These are phyloP conservation scores for Coemansia asiatica DNA, from an alignment of 192 early-diverging fungal genomes.

Conservation along the genomic window DNA sequence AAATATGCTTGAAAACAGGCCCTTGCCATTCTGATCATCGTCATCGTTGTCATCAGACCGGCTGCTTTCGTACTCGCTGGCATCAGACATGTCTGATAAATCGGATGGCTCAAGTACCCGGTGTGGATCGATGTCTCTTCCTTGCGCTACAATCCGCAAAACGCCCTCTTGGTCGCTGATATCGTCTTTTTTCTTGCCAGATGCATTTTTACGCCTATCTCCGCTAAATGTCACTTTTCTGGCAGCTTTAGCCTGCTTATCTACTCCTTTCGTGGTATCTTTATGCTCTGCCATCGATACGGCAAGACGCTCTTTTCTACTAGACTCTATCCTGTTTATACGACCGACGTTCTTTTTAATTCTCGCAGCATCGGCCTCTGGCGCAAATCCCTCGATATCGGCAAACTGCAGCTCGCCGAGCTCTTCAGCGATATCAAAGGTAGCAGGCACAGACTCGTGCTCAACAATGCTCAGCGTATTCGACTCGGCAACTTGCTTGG, in stretches of 20 bases:
- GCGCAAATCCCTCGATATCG: conserved; percentile 49
- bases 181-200: neutral
- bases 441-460: conserved; percentile 8
- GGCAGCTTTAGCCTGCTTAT: neutral
- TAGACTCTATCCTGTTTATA: neutral
- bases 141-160: neutral
- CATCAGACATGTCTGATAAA: conserved; percentile 11
- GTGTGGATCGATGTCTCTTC: conserved; percentile 5
- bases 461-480: conserved; percentile 40
- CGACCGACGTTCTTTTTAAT: conserved; percentile 27
- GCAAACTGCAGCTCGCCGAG: conserved; percentile 40
- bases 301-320: neutral
- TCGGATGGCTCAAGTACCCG: neutral
- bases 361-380: conserved; percentile 24
- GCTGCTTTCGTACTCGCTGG: neutral
- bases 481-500: conserved; percentile 17
- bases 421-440: conserved; percentile 20
- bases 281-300: neutral
- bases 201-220: neutral
- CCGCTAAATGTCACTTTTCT: neutral
- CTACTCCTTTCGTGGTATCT: neutral
- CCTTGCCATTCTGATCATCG: conserved; percentile 9
- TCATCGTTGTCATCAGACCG: neutral
- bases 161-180: neutral
- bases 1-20: conserved; percentile 29